Base-by-base conservation (phyloP, 148 eudicot species). In the Dysphania ambrosioides region DNA sequence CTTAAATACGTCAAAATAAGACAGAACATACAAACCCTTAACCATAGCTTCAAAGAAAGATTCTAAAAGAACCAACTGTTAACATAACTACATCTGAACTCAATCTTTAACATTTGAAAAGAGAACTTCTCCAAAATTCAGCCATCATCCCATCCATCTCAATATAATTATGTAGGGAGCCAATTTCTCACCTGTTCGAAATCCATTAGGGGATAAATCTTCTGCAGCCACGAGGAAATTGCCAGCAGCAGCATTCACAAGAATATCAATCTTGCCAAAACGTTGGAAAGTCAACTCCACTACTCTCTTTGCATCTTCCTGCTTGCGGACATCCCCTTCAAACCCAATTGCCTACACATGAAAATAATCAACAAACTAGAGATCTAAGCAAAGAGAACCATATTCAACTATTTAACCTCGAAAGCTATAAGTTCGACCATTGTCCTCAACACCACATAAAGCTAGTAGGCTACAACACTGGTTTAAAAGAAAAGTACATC, bases 231-330 rank as follows among this genome's bases (percentile, higher is more conserved):
- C 98, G 44, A 92, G 96, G 80, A 95, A 95, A 83, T 95, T 95
- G 70, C 98, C 98, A 72, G 96, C 98, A 56, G 98, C 98, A 70
- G 93, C 98, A 90, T 95, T 95, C 18, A 95, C 97, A 83, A 95
- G 97, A 84, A 95, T 95, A 77, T 95, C 97, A 35, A 95, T 86
- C 79, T 82, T 82, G 59, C 98, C 98, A 83, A 82, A 95, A 42
- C 86, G 92, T 64, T 81, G 86, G 70, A 85, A 80, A 69, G 98
- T 91, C 56, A 86, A 86, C 73, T 95, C 98, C 65, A 95, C 88
- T 47, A 92, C 93, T 77, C 91, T 90, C 76, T 75, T 87, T 47
- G 93, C 96, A 82, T 95, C 97, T 49, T 86, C 97, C 71, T 68
- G 87, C 23, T 86, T 95, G 58, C 98, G 89, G 57, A 95, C 98